These are phyloP conservation scores for Exophiala viscosa DNA, from an alignment of 2,329 filamentous ascomycete species.

Conservation along the genomic window DNA sequence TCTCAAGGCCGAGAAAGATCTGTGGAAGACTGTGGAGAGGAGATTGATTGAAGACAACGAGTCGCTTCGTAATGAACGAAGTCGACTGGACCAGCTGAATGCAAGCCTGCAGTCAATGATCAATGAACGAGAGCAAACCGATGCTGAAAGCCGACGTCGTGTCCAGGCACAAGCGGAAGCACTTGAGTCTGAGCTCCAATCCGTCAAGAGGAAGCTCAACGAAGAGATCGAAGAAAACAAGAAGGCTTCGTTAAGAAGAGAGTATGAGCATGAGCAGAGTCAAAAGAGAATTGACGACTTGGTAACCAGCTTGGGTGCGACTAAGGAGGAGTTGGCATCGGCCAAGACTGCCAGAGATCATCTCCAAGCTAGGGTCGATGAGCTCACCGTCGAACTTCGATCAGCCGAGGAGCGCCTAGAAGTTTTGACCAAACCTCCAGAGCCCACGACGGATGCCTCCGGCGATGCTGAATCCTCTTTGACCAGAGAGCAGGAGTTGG, in stretches of 20 bases:
- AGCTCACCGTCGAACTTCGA: slow-evolving; percentile 80
- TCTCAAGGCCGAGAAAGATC: slow-evolving; percentile 86
- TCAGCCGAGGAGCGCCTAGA: slow-evolving; percentile 84
- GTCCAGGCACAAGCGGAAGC: slow-evolving; percentile 73
- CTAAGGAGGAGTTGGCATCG: slow-evolving; percentile 80
- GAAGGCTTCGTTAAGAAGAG: slow-evolving; percentile 76
- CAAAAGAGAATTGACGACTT: slow-evolving; percentile 93
- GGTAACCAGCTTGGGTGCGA: slow-evolving; percentile 70
- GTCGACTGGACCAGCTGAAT: slow-evolving; percentile 76
- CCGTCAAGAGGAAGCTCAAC: slow-evolving; percentile 76
- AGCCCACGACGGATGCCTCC: slow-evolving; percentile 43
- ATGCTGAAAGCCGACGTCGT: slow-evolving; percentile 76
- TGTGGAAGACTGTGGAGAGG: slow-evolving; percentile 91
- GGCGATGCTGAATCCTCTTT: slow-evolving; percentile 53
- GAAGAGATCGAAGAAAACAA: slow-evolving; percentile 81
- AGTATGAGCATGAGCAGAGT: slow-evolving; percentile 82
- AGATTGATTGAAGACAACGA: slow-evolving; percentile 87
- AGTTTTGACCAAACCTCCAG: slow-evolving; percentile 66
- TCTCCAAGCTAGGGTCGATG: slow-evolving; percentile 81
- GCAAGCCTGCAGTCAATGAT: slow-evolving; percentile 81
- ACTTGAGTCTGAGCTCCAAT: slow-evolving; percentile 72
- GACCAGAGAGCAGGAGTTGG: slow-evolving; percentile 72
- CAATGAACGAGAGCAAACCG: slow-evolving; percentile 83
- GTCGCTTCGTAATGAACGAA: slow-evolving; percentile 75
- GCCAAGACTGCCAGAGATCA: slow-evolving; percentile 86